Conservation (phyloP, 345 rosid genomes). For the Eucalyptus virginea region DNA sequence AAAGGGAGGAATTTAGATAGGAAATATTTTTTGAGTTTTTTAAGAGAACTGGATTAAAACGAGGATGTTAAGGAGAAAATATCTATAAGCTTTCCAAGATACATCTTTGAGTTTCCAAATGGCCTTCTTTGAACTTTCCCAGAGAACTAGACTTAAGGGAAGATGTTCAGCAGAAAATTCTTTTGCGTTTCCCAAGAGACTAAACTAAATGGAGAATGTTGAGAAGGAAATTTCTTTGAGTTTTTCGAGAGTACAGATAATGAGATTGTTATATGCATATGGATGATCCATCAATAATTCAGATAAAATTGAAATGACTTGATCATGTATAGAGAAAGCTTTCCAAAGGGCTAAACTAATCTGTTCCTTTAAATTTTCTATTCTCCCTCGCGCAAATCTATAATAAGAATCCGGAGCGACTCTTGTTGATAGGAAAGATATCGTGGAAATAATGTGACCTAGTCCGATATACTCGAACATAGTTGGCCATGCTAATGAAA, state of each 20-base stretch:
- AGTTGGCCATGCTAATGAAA: neutral
- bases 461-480: neutral
- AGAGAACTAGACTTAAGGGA: neutral
- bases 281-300: neutral
- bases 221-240: neutral
- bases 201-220: neutral
- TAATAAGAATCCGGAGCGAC: neutral
- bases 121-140: neutral
- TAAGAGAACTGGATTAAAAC: neutral
- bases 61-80: too few species aligned
- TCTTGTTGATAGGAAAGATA: neutral
- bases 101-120: neutral
- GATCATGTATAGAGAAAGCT: neutral
- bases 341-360: neutral
- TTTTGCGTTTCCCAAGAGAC: neutral
- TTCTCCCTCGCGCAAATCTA: neutral
- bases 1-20: neutral
- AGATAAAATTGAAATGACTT: neutral
- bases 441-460: neutral
- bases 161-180: neutral
- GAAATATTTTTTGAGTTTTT: neutral
- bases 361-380: neutral
- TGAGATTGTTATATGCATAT: neutral
- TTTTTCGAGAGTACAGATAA: neutral
- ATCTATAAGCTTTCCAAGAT: neutral